Conservation (phyloP, 495 filamentous ascomycete genomes). For the Xylaria venustula region DNA sequence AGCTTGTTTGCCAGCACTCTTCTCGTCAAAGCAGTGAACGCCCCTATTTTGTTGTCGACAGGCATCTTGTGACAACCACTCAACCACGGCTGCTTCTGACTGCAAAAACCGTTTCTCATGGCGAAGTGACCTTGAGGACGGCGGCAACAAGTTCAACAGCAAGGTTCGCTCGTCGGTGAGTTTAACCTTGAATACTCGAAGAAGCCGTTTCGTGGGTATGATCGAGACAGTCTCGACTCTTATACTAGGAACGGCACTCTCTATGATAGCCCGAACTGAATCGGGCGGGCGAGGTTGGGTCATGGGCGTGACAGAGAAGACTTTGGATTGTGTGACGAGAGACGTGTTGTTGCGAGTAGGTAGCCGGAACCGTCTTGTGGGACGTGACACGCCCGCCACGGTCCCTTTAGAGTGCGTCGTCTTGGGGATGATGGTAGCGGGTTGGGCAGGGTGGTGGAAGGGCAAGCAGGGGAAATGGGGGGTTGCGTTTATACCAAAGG, state of each 20-base stretch:
- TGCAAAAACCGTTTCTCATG: slow-evolving; percentile 35
- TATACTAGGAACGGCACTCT: slow-evolving; percentile 25
- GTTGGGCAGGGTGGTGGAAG: slow-evolving; percentile 19
- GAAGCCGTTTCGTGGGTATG: slow-evolving; percentile 29
- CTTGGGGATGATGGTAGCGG: slow-evolving; percentile 13
- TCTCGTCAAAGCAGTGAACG: neutral
- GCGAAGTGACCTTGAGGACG: slow-evolving; percentile 38
- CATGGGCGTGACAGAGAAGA: slow-evolving; percentile 29
- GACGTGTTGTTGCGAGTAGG: slow-evolving; percentile 22
- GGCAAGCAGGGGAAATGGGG: slow-evolving; percentile 19
- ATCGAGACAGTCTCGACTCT: slow-evolving; percentile 28
- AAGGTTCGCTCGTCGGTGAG: slow-evolving; percentile 34
- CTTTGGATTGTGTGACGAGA: slow-evolving; percentile 21
- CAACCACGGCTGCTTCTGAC: slow-evolving; percentile 30
- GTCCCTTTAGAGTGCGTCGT: slow-evolving; percentile 23
- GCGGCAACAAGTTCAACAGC: slow-evolving; percentile 34
- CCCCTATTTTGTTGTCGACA: neutral
- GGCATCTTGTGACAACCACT: slow-evolving; percentile 3
- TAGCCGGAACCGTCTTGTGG: slow-evolving; percentile 26
- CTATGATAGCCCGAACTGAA: slow-evolving; percentile 33
- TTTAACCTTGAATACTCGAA: slow-evolving; percentile 33
- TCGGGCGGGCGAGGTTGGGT: slow-evolving; percentile 32
- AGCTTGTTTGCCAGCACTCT: neutral
- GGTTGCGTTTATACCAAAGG: slow-evolving; percentile 24
- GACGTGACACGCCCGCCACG: slow-evolving; percentile 22